Base-by-base conservation (phyloP, 2,329 filamentous ascomycete species). In the Harringtonia lauricola region DNA sequence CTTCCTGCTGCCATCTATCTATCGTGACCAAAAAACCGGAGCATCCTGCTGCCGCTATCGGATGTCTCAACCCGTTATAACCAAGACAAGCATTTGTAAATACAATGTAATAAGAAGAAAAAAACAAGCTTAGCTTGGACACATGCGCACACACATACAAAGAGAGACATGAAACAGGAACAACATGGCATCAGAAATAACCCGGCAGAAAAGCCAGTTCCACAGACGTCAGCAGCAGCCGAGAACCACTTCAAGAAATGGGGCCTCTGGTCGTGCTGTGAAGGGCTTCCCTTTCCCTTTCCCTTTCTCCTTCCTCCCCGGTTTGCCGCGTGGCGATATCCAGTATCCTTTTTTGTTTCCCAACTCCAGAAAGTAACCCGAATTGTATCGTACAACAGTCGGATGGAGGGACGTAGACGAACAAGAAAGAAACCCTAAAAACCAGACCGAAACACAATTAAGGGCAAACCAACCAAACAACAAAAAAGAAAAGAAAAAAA, bases 361-460 rank as follows among this genome's bases (percentile, higher is more conserved):
- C 31, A 55, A 56, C 54, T 49, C 54, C 54, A 42, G 42, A 47
- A 51, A 43, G 39, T 30, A 37, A 19, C 36, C 49, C 51, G 44
- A 53, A 55, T 46, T 54, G 24, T 53, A 52, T 64, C 59, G 49
- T 55, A 59, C 39, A 61, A 58, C 47, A 36, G 33, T 39, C 41
- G 34, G 39, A 45, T 39, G 40, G 41, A 24, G 34, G 63, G 60
- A 37, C 18, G 22, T 26, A 19, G 18, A n/a, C 44, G 53, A 52
- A 51, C 55, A 53, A 40, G 42, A 13, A 41, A 46, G 26, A n/a
- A n/a, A n/a, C n/a, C n/a, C n/a, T n/a, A n/a, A n/a, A n/a, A n/a
- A n/a, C n/a, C n/a, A n/a, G n/a, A n/a, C 17, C 7, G 42, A 42
- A 15, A 15, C 14, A 35, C 31, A 35, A 42, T 36, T 3, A 28